Conservation (phyloP, 768 basidiomycete genomes). For the Auricularia auricula-judae region DNA sequence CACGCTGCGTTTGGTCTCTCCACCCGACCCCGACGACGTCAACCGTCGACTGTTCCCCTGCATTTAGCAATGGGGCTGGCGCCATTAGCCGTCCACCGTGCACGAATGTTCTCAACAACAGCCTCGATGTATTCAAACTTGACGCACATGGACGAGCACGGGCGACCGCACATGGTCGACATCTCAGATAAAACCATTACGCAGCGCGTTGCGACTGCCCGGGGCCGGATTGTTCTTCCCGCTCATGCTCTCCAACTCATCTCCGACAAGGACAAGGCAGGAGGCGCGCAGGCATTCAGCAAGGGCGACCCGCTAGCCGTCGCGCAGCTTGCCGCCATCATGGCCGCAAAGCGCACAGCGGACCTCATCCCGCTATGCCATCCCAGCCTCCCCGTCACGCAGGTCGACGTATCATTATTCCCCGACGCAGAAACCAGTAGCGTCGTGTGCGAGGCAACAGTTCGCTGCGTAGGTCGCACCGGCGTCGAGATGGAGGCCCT, state of each 20-base stretch:
- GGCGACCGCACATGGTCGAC: constrained; percentile 77
- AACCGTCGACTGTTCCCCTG: too few relatives aligned
- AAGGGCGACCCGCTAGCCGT: constrained; percentile 68
- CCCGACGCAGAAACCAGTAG: constrained; percentile 29
- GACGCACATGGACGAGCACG: constrained; percentile 59
- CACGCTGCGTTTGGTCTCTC: too few relatives aligned
- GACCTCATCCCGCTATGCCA: constrained; percentile 84
- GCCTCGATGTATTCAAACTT: neutral
- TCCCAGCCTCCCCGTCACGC: constrained; percentile 54
- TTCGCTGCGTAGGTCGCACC: constrained; percentile 68
- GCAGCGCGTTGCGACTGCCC: constrained; percentile 61
- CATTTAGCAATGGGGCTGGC: too few relatives aligned
- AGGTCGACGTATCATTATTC: constrained; percentile 51
- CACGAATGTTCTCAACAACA: neutral
- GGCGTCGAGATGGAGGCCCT: constrained; percentile 93
- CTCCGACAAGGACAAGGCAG: constrained; percentile 14
- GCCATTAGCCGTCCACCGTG: neutral
- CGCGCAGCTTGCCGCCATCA: constrained; percentile 78
- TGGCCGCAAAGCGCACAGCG: constrained; percentile 76
- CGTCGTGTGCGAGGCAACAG: constrained; percentile 55
- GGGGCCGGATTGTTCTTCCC: constrained; percentile 61
- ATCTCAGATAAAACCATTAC: constrained; percentile 53
- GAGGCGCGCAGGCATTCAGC: constrained; percentile 9
- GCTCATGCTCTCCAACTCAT: constrained; percentile 54
- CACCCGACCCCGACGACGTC: too few relatives aligned